Percentiles rank a stretch among this genome's conserved stretches.
Evolutionary conservation across 768 basidiomycete genomes (phyloP).

Genomic region (Pleurotus platypus): DNA sequence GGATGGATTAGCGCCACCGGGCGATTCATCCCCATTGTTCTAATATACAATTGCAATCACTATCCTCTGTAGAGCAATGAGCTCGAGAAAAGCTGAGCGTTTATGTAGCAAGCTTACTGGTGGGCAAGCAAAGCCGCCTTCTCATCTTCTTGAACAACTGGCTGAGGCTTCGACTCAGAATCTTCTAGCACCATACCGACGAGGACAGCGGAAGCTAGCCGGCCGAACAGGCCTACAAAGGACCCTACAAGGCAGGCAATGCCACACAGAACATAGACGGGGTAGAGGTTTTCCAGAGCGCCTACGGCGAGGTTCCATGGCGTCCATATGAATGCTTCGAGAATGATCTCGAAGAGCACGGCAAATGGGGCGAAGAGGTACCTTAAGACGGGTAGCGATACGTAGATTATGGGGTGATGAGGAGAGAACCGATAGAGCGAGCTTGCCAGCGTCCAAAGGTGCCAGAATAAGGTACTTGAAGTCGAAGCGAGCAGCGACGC

Average conservation of each 20-base stretch:
- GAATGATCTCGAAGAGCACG: constrained; percentile 34
- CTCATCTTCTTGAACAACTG: no score
- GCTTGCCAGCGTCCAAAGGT: background rate
- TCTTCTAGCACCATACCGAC: background rate
- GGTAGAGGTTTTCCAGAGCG: constrained; percentile 43
- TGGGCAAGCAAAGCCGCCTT: no score
- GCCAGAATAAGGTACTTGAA: background rate
- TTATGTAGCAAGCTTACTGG: no score
- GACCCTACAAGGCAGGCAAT: constrained; percentile 52
- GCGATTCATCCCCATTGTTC: no score
- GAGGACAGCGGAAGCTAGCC: background rate
- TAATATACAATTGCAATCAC: no score
- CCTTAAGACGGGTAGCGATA: constrained; percentile 4
- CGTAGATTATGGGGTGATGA: constrained; percentile 20
- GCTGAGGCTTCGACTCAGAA: background rate
- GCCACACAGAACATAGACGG: constrained; percentile 53
- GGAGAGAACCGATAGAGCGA: constrained; percentile 19
- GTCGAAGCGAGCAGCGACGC: background rate
- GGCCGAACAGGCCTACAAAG: constrained; percentile 38
- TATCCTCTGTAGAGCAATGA: no score
- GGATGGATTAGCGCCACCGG: no score
- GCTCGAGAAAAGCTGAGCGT: no score
- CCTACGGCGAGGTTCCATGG: constrained; percentile 39
- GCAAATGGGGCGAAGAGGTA: constrained; percentile 48
- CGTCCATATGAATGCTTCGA: constrained; percentile 38